Base-by-base conservation (phyloP, 108 stramenopile genomes). In the Discostella stelligeroides region DNA sequence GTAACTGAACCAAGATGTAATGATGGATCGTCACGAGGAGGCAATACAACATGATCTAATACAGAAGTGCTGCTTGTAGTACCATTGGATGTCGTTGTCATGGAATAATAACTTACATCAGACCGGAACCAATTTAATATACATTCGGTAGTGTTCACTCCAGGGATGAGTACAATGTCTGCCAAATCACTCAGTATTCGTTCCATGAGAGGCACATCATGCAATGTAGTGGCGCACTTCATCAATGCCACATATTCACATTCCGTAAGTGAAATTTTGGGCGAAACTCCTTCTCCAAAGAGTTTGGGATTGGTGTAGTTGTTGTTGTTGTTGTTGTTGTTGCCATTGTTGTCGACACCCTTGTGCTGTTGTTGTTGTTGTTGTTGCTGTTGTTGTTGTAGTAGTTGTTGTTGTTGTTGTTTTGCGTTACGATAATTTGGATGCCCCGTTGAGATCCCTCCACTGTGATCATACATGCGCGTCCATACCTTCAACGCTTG, bases 71-170 rank as follows among this genome's bases (percentile, higher is more conserved):
- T 17, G 2, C 45, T 21, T 7, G 25, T 60, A 29, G 13, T 21
- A 29, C 20, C 41, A 38, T 34, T 34, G 34, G 34, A 34, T 34
- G 6, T 5, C 14, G 40, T 41, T 0, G 42, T 23, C n/a, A 10
- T 30, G 17, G 41, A 20, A 43, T 12, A 45, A 45, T 45, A 2
- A 4, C 17, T 25, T 42, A 7, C 0, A 69, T 78, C 64, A 11
- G 79, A 80, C 34, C 78, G 73, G 63, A 90, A 95, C 94, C 94
- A 95, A 41, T 77, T 62, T 25, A 85, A 45, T 49, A 95, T 85
- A 2, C 64, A 72, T n/a, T 76, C 42, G 1, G 71, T 75, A 17
- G 88, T 85, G 10, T 63, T 80, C 57, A 82, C 70, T 45, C 83
- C 79, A 10, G 94, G 94, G 1, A 95, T 76, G 58, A 88, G 67